phyloP scores from a whole-genome alignment of 805 yeast genomes.

The Wickerhamiella australiensis region DNA sequence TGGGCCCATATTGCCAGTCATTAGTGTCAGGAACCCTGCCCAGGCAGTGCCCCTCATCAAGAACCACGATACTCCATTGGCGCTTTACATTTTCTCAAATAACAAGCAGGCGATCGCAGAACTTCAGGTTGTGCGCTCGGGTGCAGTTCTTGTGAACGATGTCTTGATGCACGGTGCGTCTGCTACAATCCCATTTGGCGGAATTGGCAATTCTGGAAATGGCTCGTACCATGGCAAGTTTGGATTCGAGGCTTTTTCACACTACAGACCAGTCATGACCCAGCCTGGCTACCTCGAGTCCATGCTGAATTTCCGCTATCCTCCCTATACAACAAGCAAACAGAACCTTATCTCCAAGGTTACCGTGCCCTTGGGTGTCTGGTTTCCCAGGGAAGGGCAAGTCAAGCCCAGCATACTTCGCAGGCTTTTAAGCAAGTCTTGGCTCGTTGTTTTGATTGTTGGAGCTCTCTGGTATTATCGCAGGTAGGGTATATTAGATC shows the following conservation, averaged over 20 bases:
- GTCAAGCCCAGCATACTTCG: constrained; percentile 20
- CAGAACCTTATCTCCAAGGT: constrained; percentile 21
- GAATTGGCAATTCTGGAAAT: constrained; percentile 74
- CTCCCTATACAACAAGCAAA: constrained; percentile 40
- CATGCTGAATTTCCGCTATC: constrained; percentile 46
- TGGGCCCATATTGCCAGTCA: constrained; percentile 74
- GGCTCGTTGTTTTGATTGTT: neutral
- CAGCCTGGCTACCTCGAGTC: constrained; percentile 57
- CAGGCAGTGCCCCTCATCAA: constrained; percentile 26
- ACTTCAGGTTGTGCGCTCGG: constrained; percentile 53
- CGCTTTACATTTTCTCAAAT: constrained; percentile 55
- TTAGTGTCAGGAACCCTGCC: constrained; percentile 35
- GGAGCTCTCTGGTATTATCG: neutral
- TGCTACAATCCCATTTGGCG: constrained; percentile 74
- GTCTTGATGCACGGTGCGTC: constrained; percentile 59
- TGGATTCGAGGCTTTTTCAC: constrained; percentile 64
- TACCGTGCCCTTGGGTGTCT: constrained; percentile 27
- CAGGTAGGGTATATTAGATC: neutral
- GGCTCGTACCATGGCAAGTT: constrained; percentile 72
- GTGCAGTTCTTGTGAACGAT: constrained; percentile 61
- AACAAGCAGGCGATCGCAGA: constrained; percentile 37
- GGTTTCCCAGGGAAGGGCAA: constrained; percentile 31
- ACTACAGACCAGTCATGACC: constrained; percentile 52
- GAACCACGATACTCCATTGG: constrained; percentile 64
- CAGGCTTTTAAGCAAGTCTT: constrained; percentile 15